Percentiles rank a stretch among this genome's conserved stretches.
phyloP scores from a whole-genome alignment of 352 stramenopile genomes.

The Globisporangium viniferum region DNA sequence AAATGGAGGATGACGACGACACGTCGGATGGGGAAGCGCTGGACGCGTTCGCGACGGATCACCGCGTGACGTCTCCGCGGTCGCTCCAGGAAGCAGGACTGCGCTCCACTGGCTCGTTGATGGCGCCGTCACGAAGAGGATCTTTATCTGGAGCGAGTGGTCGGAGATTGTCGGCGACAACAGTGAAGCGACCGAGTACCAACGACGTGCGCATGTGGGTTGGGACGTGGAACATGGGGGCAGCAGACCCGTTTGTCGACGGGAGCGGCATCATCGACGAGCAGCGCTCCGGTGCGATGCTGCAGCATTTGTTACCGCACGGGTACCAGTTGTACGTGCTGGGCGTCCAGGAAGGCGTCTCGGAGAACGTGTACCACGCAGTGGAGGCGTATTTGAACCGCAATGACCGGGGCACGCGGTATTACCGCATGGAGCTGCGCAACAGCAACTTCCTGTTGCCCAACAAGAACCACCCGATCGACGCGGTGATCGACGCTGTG shows the following conservation, averaged over 20 bases:
- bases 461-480: slow-evolving; percentile 63
- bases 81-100: slow-evolving; percentile 63
- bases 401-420: slow-evolving; percentile 51
- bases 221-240: slow-evolving; percentile 86
- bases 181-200: slow-evolving; percentile 31
- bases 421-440: slow-evolving; percentile 73
- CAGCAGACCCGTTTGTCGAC: slow-evolving; percentile 75
- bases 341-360: slow-evolving; percentile 82
- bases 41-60: not conserved
- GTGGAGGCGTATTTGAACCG: slow-evolving; percentile 75
- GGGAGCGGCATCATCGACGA: slow-evolving; percentile 73
- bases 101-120: slow-evolving; percentile 39
- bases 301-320: slow-evolving; percentile 73
- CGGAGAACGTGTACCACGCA: slow-evolving; percentile 81
- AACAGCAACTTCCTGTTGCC: slow-evolving; percentile 67
- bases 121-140: slow-evolving; percentile 15
- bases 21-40: slow-evolving; percentile 2
- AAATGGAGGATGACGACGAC: slow-evolving; percentile 22
- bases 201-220: slow-evolving; percentile 77
- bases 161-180: slow-evolving; percentile 7
- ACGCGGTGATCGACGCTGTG: slow-evolving; percentile 77
- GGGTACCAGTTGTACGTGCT: slow-evolving; percentile 88
- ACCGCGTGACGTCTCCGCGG: slow-evolving; percentile 51
- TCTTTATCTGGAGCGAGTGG: not conserved
- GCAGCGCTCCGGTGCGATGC: slow-evolving; percentile 58